Base-by-base conservation (phyloP, 2,329 filamentous ascomycete species). In the Apiospora pterosperma region DNA sequence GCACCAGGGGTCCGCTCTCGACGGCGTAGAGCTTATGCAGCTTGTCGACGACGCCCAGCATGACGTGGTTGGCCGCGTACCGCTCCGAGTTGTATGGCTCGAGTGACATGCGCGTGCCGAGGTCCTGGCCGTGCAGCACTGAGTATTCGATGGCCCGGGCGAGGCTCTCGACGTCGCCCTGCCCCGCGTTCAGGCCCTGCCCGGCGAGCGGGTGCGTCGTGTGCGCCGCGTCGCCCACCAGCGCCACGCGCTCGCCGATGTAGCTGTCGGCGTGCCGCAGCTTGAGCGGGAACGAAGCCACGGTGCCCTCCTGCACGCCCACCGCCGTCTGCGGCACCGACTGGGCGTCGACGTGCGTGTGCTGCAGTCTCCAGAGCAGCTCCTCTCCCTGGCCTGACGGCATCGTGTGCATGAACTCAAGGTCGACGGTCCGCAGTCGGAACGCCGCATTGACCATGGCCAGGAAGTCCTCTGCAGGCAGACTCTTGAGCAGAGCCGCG, bases 181-280 rank as follows among this genome's bases (percentile, higher is more conserved):
- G 90, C 1, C 96, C 96, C 72, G 96, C 91, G 74, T 99, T 99
- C 16, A 99, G 83, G 1, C 96, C 96, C 77, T 98, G 96, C 0
- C 96, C 96, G 1, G 93, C 96, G 4, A 99, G 88, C 0, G 96
- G 96, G 76, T 99, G 96, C 69, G 97, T 89, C 1, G 94, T 97
- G 76, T 99, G 96, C 8, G 96, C 96, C 1, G 96, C 96, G 69
- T 99, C 96, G 66, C 96, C 96, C 39, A 99, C 88, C 1, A 99
- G 86, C 0, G 94, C 96, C 10, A 97, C 83, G n/a, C 96, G 90
- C 73, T 97, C 93, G 42, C 89, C 91, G 48, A 92, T 91, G 75
- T 99, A 99, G 1, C 92, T 93, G 73, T 96, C 92, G n/a, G 95
- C 94, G 76, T 99, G 96, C 34, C 94, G 90, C 81, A 98, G 84